These are phyloP conservation scores for Lentithecium fluviatile DNA, from an alignment of 495 filamentous ascomycete genomes.

Conservation along the genomic window DNA sequence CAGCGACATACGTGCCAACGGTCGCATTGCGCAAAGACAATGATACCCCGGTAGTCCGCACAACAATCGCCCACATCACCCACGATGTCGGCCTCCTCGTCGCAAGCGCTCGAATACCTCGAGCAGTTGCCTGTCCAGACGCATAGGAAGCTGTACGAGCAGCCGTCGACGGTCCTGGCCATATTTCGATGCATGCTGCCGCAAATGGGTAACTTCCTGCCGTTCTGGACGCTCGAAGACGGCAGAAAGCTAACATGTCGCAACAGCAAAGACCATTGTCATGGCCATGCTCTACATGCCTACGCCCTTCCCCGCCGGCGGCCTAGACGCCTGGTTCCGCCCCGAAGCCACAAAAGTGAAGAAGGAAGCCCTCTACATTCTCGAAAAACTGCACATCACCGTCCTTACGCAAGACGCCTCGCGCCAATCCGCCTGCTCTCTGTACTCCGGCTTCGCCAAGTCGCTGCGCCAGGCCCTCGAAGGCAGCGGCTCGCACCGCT, in stretches of 20 bases:
- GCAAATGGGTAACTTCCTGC: constrained; percentile 63
- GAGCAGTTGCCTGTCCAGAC: constrained; percentile 85
- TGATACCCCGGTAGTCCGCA: constrained; percentile 45
- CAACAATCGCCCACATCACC: constrained; percentile 32
- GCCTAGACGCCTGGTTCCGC: constrained; percentile 82
- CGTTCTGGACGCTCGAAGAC: not conserved
- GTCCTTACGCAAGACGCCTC: constrained; percentile 55
- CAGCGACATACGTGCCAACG: constrained; percentile 4
- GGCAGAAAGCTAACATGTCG: constrained; percentile 1
- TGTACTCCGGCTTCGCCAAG: constrained; percentile 71
- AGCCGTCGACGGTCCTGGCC: constrained; percentile 90
- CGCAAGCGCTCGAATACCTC: constrained; percentile 78
- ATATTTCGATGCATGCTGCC: constrained; percentile 97
- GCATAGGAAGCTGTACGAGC: constrained; percentile 86
- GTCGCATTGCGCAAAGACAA: constrained; percentile 17
- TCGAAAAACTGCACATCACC: constrained; percentile 81
- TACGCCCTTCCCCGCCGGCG: constrained; percentile 65
- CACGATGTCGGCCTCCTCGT: constrained; percentile 67
- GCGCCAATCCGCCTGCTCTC: constrained; percentile 63
- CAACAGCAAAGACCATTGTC: constrained; percentile 85
- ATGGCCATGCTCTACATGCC: constrained; percentile 91
- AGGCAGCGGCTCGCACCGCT: constrained; percentile 78
- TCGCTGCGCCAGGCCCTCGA: constrained; percentile 82
- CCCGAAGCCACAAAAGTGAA: constrained; percentile 63
- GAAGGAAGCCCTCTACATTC: constrained; percentile 75